Evolutionary conservation across 441 rosid species (phyloP).

Genomic region (Euphorbia schlechtendalii): DNA sequence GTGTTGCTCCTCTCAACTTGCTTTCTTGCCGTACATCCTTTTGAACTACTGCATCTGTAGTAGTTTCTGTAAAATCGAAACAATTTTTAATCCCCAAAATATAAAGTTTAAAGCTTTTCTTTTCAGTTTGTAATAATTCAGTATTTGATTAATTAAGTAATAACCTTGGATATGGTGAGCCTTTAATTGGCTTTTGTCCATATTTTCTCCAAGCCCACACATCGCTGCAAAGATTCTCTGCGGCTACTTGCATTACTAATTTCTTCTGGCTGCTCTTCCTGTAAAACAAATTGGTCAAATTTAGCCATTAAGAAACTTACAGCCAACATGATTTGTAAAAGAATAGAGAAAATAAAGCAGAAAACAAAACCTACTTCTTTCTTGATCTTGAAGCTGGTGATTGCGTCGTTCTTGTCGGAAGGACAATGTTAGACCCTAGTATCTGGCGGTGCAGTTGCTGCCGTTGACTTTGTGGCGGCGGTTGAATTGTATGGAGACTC

Average conservation of each 20-base stretch:
- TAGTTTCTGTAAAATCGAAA: conserved; percentile 51
- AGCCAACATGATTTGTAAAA: too few relatives aligned
- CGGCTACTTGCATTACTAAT: conserved; percentile 59
- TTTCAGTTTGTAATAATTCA: not conserved
- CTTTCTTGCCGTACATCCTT: conserved; percentile 76
- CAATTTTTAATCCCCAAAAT: not conserved
- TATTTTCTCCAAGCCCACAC: conserved; percentile 97
- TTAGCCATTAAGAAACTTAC: not conserved
- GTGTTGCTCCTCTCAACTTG: conserved; percentile 72
- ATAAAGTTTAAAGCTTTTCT: not conserved
- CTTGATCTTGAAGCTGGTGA: conserved; percentile 45
- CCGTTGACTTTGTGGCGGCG: conserved; percentile 3
- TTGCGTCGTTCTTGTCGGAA: conserved; percentile 21
- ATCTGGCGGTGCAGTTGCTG: conserved; percentile 15
- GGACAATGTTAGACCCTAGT: not conserved
- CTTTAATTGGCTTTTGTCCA: conserved; percentile 97
- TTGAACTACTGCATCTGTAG: conserved; percentile 81
- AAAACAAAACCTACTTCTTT: conserved; percentile 43
- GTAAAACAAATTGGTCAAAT: conserved; percentile 6
- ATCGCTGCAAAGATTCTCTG: conserved; percentile 67
- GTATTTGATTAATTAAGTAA: not conserved
- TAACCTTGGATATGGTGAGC: conserved; percentile 90
- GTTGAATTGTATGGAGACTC: too few relatives aligned
- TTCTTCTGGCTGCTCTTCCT: conserved; percentile 68
- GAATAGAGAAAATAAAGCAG: not conserved